Base-by-base conservation (phyloP, 2,329 filamentous ascomycete species). In the Zasmidium citrigriseum region DNA sequence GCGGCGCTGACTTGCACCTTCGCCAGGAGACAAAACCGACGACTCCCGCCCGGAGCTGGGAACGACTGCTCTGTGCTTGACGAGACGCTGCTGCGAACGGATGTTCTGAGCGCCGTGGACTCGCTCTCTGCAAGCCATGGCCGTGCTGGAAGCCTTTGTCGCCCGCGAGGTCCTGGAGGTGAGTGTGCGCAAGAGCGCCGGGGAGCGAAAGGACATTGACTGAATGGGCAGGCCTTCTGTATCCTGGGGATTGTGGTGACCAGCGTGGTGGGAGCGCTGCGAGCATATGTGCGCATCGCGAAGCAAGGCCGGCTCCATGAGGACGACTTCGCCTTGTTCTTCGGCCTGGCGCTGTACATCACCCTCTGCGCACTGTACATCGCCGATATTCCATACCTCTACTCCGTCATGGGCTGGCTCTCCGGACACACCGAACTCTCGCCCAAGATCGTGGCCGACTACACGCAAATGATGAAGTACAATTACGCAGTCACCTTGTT, bases 231-330 rank as follows among this genome's bases (percentile, higher is more conserved):
- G 57, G 57, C 57, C 16, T 55, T 55, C 47, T 59, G 57, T 20
- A 52, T 59, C 25, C 14, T 55, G 23, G 57, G 57, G 20, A 59
- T 59, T 24, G 53, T 59, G 10, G 57, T 55, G 12, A 59, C 57
- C 16, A 59, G 38, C 24, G 23, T 29, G 18, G 46, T 59, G 16
- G 47, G 48, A 2, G 23, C 52, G 12, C 23, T 55, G 7, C 52
- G 57, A n/a, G 27, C 55, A 25, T 59, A 52, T 49, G 57, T 59
- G 10, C 57, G 52, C 22, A 27, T 59, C 38, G 52, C 34, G 24
- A 55, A 52, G 20, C 57, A 59, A 29, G 27, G 49, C 14, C 20
- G 34, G 9, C 45, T 59, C 16, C 52, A 46, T 22, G 57, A 59
- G 23, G 57, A 59, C 20, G 57, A 59, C 41, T 55, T 55, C 29